Conservation (phyloP, 345 rosid genomes). For the Jatropha curcas region DNA sequence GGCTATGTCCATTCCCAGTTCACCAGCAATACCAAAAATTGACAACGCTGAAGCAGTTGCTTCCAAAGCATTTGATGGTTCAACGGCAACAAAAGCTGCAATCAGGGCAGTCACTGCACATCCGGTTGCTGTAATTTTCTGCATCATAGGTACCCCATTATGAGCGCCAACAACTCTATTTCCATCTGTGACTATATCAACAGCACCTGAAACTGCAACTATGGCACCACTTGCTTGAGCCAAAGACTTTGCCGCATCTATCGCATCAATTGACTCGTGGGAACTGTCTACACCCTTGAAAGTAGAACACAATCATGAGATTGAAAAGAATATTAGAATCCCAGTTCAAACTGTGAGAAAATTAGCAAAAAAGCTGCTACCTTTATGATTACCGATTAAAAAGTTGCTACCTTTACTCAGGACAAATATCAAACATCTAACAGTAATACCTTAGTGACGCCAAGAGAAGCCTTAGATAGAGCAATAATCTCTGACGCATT, state of each 20-base stretch:
- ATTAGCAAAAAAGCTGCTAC: not conserved
- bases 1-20: slow-evolving; percentile 68
- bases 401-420: not conserved
- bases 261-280: slow-evolving; percentile 69
- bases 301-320: slow-evolving; percentile 1
- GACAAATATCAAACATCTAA: not conserved
- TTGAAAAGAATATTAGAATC: not conserved
- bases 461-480: slow-evolving; percentile 58
- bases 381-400: no score
- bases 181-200: slow-evolving; percentile 81
- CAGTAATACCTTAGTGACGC: slow-evolving; percentile 52
- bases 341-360: not conserved
- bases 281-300: slow-evolving; percentile 79
- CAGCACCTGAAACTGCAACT: slow-evolving; percentile 78
- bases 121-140: slow-evolving; percentile 84
- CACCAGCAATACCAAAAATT: slow-evolving; percentile 78
- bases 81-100: slow-evolving; percentile 75
- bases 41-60: slow-evolving; percentile 85
- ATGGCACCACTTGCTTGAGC: slow-evolving; percentile 59
- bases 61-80: slow-evolving; percentile 55
- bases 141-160: slow-evolving; percentile 87
- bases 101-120: slow-evolving; percentile 74
- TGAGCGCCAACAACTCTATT: slow-evolving; percentile 51
- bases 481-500: slow-evolving; percentile 85
- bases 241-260: slow-evolving; percentile 81